A percentile compares a stretch with the other conserved stretches of the same genome.
Evolutionary conservation across 148 eudicot genomes (phyloP).

Genomic region (Dysphania ambrosioides): DNA sequence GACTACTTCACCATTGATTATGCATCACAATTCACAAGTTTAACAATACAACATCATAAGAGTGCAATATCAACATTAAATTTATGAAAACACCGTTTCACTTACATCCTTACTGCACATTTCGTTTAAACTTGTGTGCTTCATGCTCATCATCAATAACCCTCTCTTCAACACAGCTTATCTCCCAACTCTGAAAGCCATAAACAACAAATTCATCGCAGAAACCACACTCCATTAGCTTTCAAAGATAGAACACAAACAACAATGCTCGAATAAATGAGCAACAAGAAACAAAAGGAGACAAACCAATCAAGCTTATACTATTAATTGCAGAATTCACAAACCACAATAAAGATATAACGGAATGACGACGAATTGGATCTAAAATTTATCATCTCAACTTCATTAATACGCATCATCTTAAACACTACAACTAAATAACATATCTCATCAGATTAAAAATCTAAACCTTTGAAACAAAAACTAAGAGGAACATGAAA

Average conservation of each 20-base stretch:
- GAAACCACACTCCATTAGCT: background rate
- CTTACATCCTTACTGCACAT: constrained; percentile 17
- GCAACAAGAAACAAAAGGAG: background rate
- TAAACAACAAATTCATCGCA: background rate
- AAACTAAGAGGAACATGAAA: background rate
- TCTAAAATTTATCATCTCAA: constrained; percentile 18
- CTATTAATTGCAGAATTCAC: background rate
- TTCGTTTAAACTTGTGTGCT: background rate
- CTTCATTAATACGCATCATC: constrained; percentile 13
- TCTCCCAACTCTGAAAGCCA: constrained; percentile 14
- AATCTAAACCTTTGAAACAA: background rate
- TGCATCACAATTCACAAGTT: background rate
- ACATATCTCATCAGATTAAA: background rate
- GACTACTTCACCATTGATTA: background rate
- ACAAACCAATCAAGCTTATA: background rate
- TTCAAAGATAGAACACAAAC: background rate
- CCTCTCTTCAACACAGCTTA: background rate
- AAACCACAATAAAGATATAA: background rate
- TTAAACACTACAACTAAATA: constrained; percentile 17
- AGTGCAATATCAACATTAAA: background rate
- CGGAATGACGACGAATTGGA: background rate
- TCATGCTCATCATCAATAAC: background rate
- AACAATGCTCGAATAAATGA: background rate
- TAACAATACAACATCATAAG: no score
- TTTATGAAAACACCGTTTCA: background rate